phyloP scores from a whole-genome alignment of 805 yeast genomes.

The Sugiyamaella boreocaroliniensis region DNA sequence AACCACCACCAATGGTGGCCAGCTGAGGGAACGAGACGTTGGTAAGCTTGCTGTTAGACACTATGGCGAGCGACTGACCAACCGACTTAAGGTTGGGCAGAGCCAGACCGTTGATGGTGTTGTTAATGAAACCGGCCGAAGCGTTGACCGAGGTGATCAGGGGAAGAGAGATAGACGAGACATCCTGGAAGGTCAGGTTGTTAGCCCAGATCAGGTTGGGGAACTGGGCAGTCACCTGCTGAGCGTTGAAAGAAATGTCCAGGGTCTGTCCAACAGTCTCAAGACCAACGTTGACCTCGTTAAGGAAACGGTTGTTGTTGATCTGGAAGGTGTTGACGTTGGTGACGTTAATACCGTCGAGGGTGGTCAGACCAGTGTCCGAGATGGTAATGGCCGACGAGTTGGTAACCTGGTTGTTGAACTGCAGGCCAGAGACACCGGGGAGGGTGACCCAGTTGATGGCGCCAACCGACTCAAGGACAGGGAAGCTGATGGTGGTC shows the following conservation, averaged over 20 bases:
- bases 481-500: constrained; percentile 63
- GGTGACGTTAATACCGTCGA: constrained; percentile 34
- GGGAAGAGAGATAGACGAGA: constrained; percentile 63
- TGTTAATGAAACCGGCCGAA: constrained; percentile 73
- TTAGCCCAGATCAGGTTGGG: constrained; percentile 71
- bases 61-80: constrained; percentile 77
- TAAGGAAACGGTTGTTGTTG: constrained; percentile 82
- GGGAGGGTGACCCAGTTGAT: constrained; percentile 80
- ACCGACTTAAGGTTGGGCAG: constrained; percentile 47
- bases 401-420: constrained; percentile 61
- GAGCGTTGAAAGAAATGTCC: constrained; percentile 81
- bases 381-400: constrained; percentile 56
- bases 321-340: constrained; percentile 44
- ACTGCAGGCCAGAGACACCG: constrained; percentile 64
- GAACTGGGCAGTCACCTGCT: constrained; percentile 51
- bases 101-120: constrained; percentile 41
- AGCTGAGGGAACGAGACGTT: constrained; percentile 63
- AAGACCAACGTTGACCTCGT: constrained; percentile 58
- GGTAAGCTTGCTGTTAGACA: constrained; percentile 66
- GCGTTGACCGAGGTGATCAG: constrained; percentile 68
- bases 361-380: constrained; percentile 36
- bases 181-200: constrained; percentile 79
- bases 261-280: constrained; percentile 66
- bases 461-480: constrained; percentile 73
- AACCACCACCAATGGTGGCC: constrained; percentile 84